These are phyloP conservation scores for Polytrichum formosum DNA, from an alignment of 225 moss, liverwort and hornwort genomes.

Conservation along the genomic window DNA sequence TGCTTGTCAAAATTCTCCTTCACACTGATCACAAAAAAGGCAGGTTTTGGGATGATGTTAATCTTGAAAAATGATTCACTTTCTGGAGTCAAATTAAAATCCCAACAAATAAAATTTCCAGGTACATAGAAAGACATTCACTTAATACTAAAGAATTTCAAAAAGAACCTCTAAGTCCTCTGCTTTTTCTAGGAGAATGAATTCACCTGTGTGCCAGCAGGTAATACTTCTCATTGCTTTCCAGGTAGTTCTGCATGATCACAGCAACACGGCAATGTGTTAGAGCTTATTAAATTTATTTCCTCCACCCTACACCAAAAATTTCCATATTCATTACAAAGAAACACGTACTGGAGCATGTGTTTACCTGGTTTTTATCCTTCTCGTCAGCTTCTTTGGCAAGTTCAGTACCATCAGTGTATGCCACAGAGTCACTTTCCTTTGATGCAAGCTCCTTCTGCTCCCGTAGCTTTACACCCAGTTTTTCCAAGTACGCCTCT, in stretches of 20 bases:
- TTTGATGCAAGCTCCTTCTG: slow-evolving; percentile 31
- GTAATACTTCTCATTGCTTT: slow-evolving; percentile 73
- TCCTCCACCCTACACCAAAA: not conserved
- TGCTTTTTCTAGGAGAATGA: not conserved
- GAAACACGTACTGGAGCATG: too few relatives aligned
- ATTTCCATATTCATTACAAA: too few relatives aligned
- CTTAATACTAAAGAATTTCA: too few relatives aligned
- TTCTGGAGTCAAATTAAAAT: too few relatives aligned
- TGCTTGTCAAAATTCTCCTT: slow-evolving; percentile 56
- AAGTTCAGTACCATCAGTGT: not conserved
- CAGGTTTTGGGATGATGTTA: not conserved
- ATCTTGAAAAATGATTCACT: not conserved
- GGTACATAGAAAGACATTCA: too few relatives aligned
- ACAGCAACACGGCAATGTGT: not conserved
- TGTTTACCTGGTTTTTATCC: slow-evolving; percentile 49
- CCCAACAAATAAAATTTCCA: too few relatives aligned
- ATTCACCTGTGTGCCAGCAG: slow-evolving; percentile 66
- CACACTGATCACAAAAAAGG: slow-evolving; percentile 28
- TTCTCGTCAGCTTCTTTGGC: slow-evolving; percentile 25
- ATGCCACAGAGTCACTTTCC: slow-evolving; percentile 3
- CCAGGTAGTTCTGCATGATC: slow-evolving; percentile 55
- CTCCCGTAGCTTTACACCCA: slow-evolving; percentile 57
- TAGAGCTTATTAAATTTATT: not conserved
- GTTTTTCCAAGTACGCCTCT: slow-evolving; percentile 54
- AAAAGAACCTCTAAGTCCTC: too few relatives aligned